A percentile compares a stretch with the other conserved stretches of the same genome.
These are phyloP conservation scores for Cucurbita argyrosperma DNA, from an alignment of 306 rosid genomes.

Conservation along the genomic window DNA sequence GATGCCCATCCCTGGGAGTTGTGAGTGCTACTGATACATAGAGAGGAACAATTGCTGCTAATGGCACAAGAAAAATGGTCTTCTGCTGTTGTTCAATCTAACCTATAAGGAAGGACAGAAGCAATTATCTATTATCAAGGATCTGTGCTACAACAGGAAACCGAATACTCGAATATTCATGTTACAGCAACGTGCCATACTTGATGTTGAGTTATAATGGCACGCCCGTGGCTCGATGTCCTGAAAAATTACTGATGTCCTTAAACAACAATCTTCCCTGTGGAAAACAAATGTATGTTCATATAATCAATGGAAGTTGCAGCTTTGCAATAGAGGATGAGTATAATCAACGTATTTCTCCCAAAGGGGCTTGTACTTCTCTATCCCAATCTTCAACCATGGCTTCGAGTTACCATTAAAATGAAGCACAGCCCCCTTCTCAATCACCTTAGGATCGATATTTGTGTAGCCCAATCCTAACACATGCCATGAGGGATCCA, in stretches of 20 bases:
- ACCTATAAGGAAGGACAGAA: background rate
- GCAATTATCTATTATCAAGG: background rate
- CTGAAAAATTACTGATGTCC: constrained; percentile 6
- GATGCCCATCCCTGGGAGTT: background rate
- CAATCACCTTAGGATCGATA: constrained; percentile 46
- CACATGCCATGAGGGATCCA: constrained; percentile 64
- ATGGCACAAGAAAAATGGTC: background rate
- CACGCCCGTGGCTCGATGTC: constrained; percentile 31
- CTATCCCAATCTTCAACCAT: constrained; percentile 72
- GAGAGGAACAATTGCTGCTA: background rate
- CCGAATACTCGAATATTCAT: background rate
- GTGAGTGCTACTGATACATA: background rate
- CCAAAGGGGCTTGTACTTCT: constrained; percentile 63
- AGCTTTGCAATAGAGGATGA: constrained; percentile 48
- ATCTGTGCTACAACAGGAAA: background rate
- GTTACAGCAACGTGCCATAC: constrained; percentile 25
- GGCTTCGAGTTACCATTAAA: constrained; percentile 69
- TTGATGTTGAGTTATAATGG: constrained; percentile 28
- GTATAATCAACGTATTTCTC: constrained; percentile 53
- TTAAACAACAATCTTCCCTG: constrained; percentile 3
- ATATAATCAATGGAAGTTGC: constrained; percentile 48
- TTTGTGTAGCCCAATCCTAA: constrained; percentile 66
- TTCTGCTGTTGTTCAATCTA: background rate
- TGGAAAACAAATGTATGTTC: constrained; percentile 7
- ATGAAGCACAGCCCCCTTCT: constrained; percentile 59